A percentile compares a stretch with the other conserved stretches of the same genome.
phyloP scores from a whole-genome alignment of 768 basidiomycete species.

The Tylopilus balloui region DNA sequence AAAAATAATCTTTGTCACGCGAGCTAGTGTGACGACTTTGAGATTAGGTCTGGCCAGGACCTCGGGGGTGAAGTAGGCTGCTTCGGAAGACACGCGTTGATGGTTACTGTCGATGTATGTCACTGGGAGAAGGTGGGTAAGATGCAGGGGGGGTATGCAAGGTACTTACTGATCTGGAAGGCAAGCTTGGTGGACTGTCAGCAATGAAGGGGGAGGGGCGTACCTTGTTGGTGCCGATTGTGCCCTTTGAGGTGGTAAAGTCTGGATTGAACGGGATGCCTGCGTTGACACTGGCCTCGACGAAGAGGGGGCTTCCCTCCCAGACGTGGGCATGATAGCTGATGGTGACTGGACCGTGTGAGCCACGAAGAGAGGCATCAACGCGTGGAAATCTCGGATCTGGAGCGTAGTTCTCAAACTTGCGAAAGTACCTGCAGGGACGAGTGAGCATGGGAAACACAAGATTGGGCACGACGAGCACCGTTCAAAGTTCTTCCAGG shows the following conservation, averaged over 20 bases:
- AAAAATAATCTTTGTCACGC: slow-evolving; percentile 56
- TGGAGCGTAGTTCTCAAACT: slow-evolving; percentile 59
- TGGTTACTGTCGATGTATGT: slow-evolving; percentile 55
- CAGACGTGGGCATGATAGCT: slow-evolving; percentile 54
- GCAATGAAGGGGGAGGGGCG: slow-evolving; percentile 12
- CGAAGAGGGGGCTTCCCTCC: slow-evolving; percentile 44
- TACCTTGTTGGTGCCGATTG: slow-evolving; percentile 59
- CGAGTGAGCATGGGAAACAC: neutral
- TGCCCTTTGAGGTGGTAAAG: slow-evolving; percentile 53
- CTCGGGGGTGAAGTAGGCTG: slow-evolving; percentile 60
- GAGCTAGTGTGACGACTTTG: slow-evolving; percentile 52
- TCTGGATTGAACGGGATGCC: slow-evolving; percentile 53
- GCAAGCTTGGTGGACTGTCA: neutral
- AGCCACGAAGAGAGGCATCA: slow-evolving; percentile 43
- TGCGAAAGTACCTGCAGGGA: slow-evolving; percentile 55
- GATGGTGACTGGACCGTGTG: slow-evolving; percentile 52
- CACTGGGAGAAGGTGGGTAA: slow-evolving; percentile 41
- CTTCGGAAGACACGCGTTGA: slow-evolving; percentile 57
- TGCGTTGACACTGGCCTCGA: slow-evolving; percentile 46
- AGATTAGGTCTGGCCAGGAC: slow-evolving; percentile 65
- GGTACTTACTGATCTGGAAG: slow-evolving; percentile 41
- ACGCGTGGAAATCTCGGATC: slow-evolving; percentile 49
- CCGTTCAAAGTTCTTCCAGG: slow-evolving; percentile 49
- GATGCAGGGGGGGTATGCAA: neutral
- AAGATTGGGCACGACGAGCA: slow-evolving; percentile 17